These are phyloP conservation scores for Thecaphora frezii DNA, from an alignment of 1,284 basidiomycete genomes.

Conservation along the genomic window DNA sequence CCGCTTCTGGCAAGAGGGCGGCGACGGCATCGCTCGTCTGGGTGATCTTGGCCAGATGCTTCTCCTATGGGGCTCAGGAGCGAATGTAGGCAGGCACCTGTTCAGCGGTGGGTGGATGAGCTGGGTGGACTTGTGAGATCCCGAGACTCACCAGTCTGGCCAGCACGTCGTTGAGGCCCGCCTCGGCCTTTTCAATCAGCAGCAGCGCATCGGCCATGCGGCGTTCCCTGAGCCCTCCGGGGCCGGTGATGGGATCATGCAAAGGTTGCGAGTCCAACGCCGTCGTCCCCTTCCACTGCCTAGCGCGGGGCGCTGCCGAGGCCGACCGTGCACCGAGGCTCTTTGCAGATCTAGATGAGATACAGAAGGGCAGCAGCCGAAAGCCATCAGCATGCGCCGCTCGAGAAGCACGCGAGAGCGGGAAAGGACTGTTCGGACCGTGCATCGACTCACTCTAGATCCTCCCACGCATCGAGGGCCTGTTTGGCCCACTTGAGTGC, in stretches of 20 bases:
- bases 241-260: slow-evolving; percentile 17
- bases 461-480: slow-evolving; percentile 41
- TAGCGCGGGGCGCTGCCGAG: not conserved
- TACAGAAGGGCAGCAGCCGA: not conserved
- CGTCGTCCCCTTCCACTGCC: slow-evolving; percentile 11
- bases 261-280: slow-evolving; percentile 16
- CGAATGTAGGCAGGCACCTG: not conserved
- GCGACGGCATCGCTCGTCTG: slow-evolving; percentile 22
- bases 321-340: not conserved
- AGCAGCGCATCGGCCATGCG: slow-evolving; percentile 17
- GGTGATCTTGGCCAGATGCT: slow-evolving; percentile 29
- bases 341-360: not conserved
- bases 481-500: slow-evolving; percentile 47
- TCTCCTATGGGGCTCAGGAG: slow-evolving; percentile 9
- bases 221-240: slow-evolving; percentile 21
- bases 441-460: slow-evolving; percentile 12
- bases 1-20: slow-evolving; percentile 30
- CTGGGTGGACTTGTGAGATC: too few relatives aligned
- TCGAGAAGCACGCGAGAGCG: not conserved
- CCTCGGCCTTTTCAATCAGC: slow-evolving; percentile 22
- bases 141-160: slow-evolving; percentile 32
- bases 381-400: not conserved
- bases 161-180: slow-evolving; percentile 16
- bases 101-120: too few relatives aligned
- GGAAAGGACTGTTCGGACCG: not conserved